These are phyloP conservation scores for Trichophaea hybrida DNA, from an alignment of 2,329 filamentous ascomycete genomes.

Conservation along the genomic window DNA sequence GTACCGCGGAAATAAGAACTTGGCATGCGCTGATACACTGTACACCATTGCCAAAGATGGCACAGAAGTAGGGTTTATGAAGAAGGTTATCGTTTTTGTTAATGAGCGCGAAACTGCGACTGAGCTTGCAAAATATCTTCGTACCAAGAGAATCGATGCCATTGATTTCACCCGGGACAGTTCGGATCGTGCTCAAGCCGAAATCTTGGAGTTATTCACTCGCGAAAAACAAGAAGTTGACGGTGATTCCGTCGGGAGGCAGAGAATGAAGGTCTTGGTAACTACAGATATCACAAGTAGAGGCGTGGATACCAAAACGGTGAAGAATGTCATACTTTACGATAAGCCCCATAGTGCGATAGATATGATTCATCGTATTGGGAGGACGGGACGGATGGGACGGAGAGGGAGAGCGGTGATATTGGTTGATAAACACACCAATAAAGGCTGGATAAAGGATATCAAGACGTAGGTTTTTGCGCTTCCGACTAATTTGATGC, in stretches of 20 bases:
- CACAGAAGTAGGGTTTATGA: constrained; percentile 49
- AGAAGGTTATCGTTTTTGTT: constrained; percentile 87
- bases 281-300: constrained; percentile 85
- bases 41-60: constrained; percentile 79
- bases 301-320: constrained; percentile 85
- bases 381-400: constrained; percentile 84
- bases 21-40: constrained; percentile 89
- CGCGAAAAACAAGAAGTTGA: constrained; percentile 27
- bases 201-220: constrained; percentile 65
- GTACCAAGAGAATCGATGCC: constrained; percentile 75
- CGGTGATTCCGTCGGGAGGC: constrained; percentile 7
- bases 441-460: constrained; percentile 75
- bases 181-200: constrained; percentile 57
- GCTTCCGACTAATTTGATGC: neutral
- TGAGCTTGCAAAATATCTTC: constrained; percentile 64
- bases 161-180: constrained; percentile 75
- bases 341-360: constrained; percentile 97
- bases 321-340: constrained; percentile 82
- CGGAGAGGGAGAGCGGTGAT: constrained; percentile 79
- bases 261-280: constrained; percentile 61
- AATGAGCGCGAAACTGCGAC: constrained; percentile 86
- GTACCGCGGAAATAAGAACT: constrained; percentile 79
- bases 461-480: constrained; percentile 31
- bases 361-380: constrained; percentile 93
- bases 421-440: constrained; percentile 74